phyloP scores from a whole-genome alignment of 495 filamentous ascomycete genomes.

The Annulohypoxylon bovei region DNA sequence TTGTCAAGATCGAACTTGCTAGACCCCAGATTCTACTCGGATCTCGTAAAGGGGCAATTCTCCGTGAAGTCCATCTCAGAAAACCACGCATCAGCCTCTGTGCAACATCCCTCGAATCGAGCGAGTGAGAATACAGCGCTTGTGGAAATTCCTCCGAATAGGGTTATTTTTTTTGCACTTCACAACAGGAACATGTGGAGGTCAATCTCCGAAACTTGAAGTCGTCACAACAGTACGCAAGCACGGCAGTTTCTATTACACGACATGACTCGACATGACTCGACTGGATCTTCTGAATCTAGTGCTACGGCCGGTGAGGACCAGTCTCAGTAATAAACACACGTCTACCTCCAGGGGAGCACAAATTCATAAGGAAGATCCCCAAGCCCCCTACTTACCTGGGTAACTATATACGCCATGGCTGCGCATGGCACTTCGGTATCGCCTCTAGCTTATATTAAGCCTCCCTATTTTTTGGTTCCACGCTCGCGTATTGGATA shows the following conservation, averaged over 20 bases:
- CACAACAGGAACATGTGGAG: conserved; percentile 32
- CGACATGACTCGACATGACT: conserved; percentile 1
- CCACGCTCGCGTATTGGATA: neutral
- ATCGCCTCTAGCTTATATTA: neutral
- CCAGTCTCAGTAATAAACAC: neutral
- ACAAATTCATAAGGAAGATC: neutral
- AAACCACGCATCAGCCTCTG: neutral
- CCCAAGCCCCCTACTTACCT: neutral
- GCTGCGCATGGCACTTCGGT: neutral
- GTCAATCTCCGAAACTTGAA: conserved; percentile 27
- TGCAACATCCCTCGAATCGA: neutral
- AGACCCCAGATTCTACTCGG: neutral
- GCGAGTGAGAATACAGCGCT: neutral
- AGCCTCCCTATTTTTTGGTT: neutral
- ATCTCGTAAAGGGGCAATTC: neutral
- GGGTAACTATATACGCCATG: neutral
- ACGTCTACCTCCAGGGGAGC: neutral
- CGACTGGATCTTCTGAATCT: conserved; percentile 19
- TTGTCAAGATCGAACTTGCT: conserved; percentile 1
- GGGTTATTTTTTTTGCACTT: conserved; percentile 15
- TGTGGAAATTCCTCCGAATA: conserved; percentile 25
- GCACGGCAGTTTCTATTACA: conserved; percentile 21
- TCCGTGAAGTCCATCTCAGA: neutral
- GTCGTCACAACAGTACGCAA: conserved; percentile 21
- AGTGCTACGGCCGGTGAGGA: conserved; percentile 9